Base-by-base conservation (phyloP, 192 early-diverging fungal species). In the Backusella sp. region DNA sequence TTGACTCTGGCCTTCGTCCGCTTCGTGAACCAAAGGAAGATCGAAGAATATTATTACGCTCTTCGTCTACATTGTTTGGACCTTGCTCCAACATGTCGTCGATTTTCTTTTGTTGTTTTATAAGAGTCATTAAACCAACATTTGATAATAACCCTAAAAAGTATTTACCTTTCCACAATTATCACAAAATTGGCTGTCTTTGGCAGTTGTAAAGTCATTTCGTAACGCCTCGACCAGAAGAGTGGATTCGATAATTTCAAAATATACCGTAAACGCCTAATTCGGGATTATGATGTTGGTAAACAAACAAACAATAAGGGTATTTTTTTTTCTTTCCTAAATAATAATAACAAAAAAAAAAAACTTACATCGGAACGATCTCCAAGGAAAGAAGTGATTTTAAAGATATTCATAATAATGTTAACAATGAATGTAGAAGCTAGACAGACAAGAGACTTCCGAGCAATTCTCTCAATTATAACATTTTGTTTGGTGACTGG, bases 191-290 rank as follows among this genome's bases (percentile, higher is more conserved):
- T 39, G 21, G 35, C 56, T 30, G 34, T 69, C 37, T 12, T 69
- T 35, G n/a, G 17, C 34, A 41, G 17, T n/a, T 21, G 68, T 39
- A 23, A 23, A 14, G 68, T 69, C 68, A 37, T 69, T 69, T 19
- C 80, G 72, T n/a, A 81, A 68, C 1, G 80, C 80, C 36, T 81
- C 80, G 12, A 81, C 80, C 14, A 81, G 6, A 35, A 81, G 34
- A 15, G 80, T 81, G 14, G 80, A 81, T 52, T 81, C 80, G 7
- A 81, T 44, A 35, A 81, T 73, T 41, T 77, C 72, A 71, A 81
- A 81, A 21, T 74, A 81, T 4, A 77, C 76, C 7, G 80, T 81
- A 37, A 81, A 77, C 4, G 70, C 78, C 78, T 79, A 65, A 28
- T 39, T 30, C 0, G 34, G 26, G 49, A 42, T 17, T 53, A 53